These are phyloP conservation scores for Phymatotrichopsis omnivora DNA, from an alignment of 2,329 filamentous ascomycete genomes.

Conservation along the genomic window DNA sequence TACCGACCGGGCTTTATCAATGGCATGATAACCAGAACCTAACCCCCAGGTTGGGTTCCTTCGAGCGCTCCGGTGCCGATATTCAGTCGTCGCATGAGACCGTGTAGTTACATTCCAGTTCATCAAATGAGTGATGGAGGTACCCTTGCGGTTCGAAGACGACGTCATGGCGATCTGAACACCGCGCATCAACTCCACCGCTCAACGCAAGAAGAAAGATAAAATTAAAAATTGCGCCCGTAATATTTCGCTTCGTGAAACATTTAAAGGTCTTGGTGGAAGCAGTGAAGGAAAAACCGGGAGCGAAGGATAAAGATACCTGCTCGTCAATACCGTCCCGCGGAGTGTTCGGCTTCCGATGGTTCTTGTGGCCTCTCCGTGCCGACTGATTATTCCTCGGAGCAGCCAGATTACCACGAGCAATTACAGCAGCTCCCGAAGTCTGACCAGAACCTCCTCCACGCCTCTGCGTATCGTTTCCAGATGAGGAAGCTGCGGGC, in stretches of 20 bases:
- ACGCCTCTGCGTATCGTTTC: constrained; percentile 22
- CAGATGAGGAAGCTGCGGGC: constrained; percentile 7
- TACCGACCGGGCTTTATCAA: constrained; percentile 77
- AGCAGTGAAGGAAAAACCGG: background rate
- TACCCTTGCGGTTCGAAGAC: constrained; percentile 65
- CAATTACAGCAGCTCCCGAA: constrained; percentile 8
- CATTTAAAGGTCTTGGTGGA: no score
- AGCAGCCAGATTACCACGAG: constrained; percentile 30
- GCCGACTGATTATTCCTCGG: constrained; percentile 66
- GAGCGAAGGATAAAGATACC: background rate
- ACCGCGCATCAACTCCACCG: no score
- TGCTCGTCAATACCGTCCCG: constrained; percentile 38
- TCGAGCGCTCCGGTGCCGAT: constrained; percentile 39
- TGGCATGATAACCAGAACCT: constrained; percentile 79
- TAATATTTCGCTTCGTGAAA: no score
- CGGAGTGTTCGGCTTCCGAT: constrained; percentile 56
- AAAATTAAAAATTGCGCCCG: no score
- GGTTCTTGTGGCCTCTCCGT: constrained; percentile 74
- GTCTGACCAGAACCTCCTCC: constrained; percentile 10
- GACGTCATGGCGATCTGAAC: constrained; percentile 50
- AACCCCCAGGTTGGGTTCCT: constrained; percentile 72
- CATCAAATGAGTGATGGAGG: constrained; percentile 92
- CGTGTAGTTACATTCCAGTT: constrained; percentile 76
- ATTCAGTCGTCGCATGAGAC: constrained; percentile 39
- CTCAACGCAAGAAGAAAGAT: constrained; percentile 29